Base-by-base conservation (phyloP, 169 alveolate genomes). In the Neospora caninum region DNA sequence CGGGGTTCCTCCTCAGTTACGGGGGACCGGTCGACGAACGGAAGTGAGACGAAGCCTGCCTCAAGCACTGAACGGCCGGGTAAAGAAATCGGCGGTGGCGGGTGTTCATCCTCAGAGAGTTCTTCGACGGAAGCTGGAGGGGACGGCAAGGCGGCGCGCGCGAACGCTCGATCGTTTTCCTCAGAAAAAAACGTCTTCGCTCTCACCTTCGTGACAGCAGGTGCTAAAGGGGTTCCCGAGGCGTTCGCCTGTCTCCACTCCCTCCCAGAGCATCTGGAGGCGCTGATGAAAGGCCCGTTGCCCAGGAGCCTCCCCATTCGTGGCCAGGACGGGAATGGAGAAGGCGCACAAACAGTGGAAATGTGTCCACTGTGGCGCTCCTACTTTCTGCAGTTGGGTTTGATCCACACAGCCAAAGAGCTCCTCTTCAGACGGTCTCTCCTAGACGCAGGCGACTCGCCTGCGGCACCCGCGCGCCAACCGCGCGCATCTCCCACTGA, bases 321-420 rank as follows among this genome's bases (percentile, higher is more conserved):
- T 22, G 18, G 58, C 18, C 58, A 49, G 58, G 9, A 13, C 58
- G 58, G 58, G 0, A 22, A 13, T 49, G 58, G 9, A 49, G 58
- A 49, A 49, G 58, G 58, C 6, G 58, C 58, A n/a, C 41, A 69
- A 27, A 69, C 41, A 27, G 80, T 27, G 38, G 38, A n/a, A 9
- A n/a, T 34, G 18, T 73, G 84, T 34, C 84, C 84, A 34, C 84
- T 73, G 84, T 73, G 84, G 84, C 41, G 84, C 27, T n/a, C 84
- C 22, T 73, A 73, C 45, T 73, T 36, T 34, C 25, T n/a, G 45
- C 45, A 34, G 27, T 34, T 73, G 45, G 84, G 84, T 34, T 34
- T 73, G 16, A 34, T 73, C 0, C 45, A 38, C 43, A 34, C 45
- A 34, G 84, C 41, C 41, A 73, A 73, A 38, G 84, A 73, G 22